Conservation (phyloP, 116 monocot species). For the Trichopus zeylanicus region DNA sequence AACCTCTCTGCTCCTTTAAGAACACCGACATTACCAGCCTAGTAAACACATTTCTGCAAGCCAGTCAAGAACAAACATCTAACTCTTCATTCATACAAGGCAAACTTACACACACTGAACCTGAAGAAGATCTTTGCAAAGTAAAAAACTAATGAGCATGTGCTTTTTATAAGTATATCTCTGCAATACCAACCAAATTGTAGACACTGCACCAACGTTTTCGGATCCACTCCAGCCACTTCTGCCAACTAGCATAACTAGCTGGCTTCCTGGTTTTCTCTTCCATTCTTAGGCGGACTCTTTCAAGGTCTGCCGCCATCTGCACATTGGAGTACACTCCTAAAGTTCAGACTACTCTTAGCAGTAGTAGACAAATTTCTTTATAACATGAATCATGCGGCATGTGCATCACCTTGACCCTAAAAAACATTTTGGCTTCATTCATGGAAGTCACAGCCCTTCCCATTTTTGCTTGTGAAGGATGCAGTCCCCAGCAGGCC, state of each 20-base stretch:
- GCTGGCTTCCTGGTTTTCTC: constrained; percentile 27
- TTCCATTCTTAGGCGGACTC: constrained; percentile 28
- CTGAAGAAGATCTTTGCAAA: constrained; percentile 70
- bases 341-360: too few relatives aligned
- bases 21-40: constrained; percentile 71
- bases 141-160: constrained; percentile 48
- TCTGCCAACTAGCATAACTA: constrained; percentile 55
- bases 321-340: constrained; percentile 12
- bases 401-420: constrained; percentile 50
- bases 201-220: constrained; percentile 32
- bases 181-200: constrained; percentile 60
- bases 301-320: constrained; percentile 53
- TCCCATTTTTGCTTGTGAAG: constrained; percentile 15
- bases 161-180: constrained; percentile 51
- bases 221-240: constrained; percentile 47
- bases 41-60: constrained; percentile 10
- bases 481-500: neutral
- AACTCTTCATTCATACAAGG: constrained; percentile 14
- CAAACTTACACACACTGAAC: constrained; percentile 24
- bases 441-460: constrained; percentile 25
- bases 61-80: constrained; percentile 8
- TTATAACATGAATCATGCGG: too few relatives aligned
- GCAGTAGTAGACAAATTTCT: too few relatives aligned
- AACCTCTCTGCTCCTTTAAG: constrained; percentile 77
- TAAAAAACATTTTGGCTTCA: constrained; percentile 52